Base-by-base conservation (phyloP, 768 basidiomycete genomes). In the Glaciozyma antarctica region DNA sequence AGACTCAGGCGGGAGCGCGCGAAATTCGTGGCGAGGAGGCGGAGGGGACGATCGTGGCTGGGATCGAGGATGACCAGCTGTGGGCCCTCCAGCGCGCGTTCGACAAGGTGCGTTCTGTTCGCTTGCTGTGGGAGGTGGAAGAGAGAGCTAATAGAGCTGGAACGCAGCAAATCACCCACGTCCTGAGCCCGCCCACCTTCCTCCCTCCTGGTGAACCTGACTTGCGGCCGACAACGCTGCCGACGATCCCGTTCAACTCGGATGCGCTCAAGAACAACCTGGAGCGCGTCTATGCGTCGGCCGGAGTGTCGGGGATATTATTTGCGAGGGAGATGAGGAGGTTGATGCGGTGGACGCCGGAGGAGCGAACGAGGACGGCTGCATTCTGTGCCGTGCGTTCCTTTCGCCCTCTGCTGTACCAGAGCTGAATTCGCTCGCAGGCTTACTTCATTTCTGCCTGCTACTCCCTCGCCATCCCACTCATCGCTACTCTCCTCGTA, bases 21-120 rank as follows among this genome's bases (percentile, higher is more conserved):
- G 77, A 76, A 54, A 9, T 77, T 10, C 5, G 28, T 7, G 69
- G 65, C 19, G 22, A 53, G 7, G 63, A 64, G 54, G 60, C 60
- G 5, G 26, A 69, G 28, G 78, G 78, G 4, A 78, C 76, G 15
- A 64, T 79, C 32, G 74, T 78, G 0, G 54, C 63, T 41, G 78
- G 78, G 10, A 55, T 78, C 16, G 78, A 78, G 65, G 78, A 79
- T 71, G 78, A 78, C 65, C 70, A 73, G 49, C 68, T 79, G 3
- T 78, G 71, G 70, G 71, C 76, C 0, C 74, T 77, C 73, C 62
- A 78, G 22, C 70, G 78, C 26, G 43, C 76, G 15, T 78, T 79
- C 60, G 76, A 78, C 58, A 63, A 64, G 58, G 77, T 77, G 38
- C 58, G 76, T 72, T 16, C n/a, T n/a, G n/a, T n/a, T n/a, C n/a